phyloP scores from a whole-genome alignment of 2,329 filamentous ascomycete genomes.

The Colletotrichum higginsianum region DNA sequence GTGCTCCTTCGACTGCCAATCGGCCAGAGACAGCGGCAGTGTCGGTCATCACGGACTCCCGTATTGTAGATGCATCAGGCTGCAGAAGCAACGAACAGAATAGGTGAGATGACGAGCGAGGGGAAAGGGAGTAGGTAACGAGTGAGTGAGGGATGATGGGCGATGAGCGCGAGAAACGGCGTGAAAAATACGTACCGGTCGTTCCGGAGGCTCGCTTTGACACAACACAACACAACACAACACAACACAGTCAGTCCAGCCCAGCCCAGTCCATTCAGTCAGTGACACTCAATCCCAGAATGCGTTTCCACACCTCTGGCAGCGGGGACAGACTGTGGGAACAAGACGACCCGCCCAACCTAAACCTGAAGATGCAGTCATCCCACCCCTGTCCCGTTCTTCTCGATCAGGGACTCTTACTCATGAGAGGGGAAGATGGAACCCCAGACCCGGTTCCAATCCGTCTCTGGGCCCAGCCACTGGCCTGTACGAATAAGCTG shows the following conservation, averaged over 20 bases:
- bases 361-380: slow-evolving; percentile 25
- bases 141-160: neutral
- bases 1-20: slow-evolving; percentile 18
- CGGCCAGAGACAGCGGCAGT: slow-evolving; percentile 3
- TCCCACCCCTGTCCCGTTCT: neutral
- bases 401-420: slow-evolving; percentile 10
- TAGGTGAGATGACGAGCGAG: neutral
- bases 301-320: too few relatives aligned
- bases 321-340: neutral
- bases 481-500: neutral
- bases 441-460: slow-evolving; percentile 13
- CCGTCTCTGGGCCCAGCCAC: slow-evolving; percentile 10
- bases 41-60: slow-evolving; percentile 11
- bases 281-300: too few relatives aligned
- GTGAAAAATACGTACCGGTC: slow-evolving; percentile 1
- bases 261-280: too few relatives aligned
- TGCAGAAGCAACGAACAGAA: neutral
- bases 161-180: too few relatives aligned
- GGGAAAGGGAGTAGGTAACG: neutral
- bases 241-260: too few relatives aligned
- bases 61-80: slow-evolving; percentile 4
- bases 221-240: neutral
- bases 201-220: neutral
- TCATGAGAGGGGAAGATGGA: slow-evolving; percentile 3
- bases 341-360: neutral